A percentile compares a stretch with the other conserved stretches of the same genome.
phyloP scores from a whole-genome alignment of 148 eudicot species.

The Selenicereus undatus region DNA sequence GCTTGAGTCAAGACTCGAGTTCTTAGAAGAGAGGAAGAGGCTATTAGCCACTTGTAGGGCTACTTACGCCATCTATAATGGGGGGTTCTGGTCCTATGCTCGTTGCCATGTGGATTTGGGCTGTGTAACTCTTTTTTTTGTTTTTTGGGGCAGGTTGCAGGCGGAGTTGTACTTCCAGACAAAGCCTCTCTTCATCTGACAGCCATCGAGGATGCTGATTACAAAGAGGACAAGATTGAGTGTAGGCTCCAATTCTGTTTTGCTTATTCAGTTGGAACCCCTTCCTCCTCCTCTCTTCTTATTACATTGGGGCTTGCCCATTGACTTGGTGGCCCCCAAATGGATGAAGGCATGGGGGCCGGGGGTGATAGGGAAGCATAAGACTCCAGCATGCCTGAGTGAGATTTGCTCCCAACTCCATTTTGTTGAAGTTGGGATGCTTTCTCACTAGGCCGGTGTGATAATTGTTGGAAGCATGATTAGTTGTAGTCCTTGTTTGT shows the following conservation, averaged over 20 bases:
- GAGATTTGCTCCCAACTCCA: not conserved
- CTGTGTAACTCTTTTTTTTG: slow-evolving; percentile 2
- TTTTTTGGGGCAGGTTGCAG: slow-evolving; percentile 45
- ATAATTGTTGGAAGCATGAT: slow-evolving; percentile 1
- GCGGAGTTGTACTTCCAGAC: slow-evolving; percentile 86
- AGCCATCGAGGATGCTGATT: slow-evolving; percentile 97
- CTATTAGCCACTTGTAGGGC: no score
- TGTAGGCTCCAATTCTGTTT: slow-evolving; percentile 45
- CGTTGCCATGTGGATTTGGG: not conserved
- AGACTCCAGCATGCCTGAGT: not conserved
- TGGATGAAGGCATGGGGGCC: not conserved
- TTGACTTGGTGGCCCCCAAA: not conserved
- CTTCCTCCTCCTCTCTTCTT: not conserved
- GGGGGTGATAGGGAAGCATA: not conserved
- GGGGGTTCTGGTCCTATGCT: not conserved
- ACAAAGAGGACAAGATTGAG: slow-evolving; percentile 98
- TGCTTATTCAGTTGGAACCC: not conserved
- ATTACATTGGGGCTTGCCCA: not conserved
- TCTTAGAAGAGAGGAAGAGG: no score
- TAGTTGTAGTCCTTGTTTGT: not conserved
- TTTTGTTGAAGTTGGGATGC: not conserved
- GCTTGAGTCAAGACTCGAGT: no score
- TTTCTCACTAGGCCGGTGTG: not conserved
- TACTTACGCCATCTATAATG: not conserved
- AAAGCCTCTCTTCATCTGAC: slow-evolving; percentile 86